Percentiles rank a stretch among this genome's conserved stretches.
Evolutionary conservation across 257 asterid genomes (phyloP).

Genomic region (Capsicum baccatum): DNA sequence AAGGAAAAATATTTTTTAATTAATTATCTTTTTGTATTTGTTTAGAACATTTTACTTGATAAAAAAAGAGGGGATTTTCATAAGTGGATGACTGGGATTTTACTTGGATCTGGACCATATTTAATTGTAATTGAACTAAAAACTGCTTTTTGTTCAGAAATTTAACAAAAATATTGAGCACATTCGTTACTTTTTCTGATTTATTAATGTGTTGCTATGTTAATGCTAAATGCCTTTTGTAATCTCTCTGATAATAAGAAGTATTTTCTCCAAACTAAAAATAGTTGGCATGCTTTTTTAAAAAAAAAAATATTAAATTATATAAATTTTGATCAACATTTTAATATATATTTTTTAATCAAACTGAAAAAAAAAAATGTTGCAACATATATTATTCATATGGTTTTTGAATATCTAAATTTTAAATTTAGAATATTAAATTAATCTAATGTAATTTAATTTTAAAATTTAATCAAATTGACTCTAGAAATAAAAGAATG

Average conservation of each 20-base stretch:
- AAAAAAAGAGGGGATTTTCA: neutral
- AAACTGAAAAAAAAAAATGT: too few species aligned
- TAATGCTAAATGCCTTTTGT: slow-evolving; percentile 1
- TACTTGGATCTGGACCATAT: slow-evolving; percentile 28
- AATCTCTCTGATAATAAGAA: neutral
- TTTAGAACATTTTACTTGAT: neutral
- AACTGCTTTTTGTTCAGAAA: neutral
- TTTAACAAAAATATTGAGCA: neutral
- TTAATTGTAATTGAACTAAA: neutral
- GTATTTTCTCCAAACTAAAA: too few species aligned
- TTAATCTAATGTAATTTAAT: too few species aligned
- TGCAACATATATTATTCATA: too few species aligned
- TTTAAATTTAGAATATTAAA: too few species aligned
- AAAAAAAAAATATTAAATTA: too few species aligned
- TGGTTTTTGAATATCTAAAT: too few species aligned
- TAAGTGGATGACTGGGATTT: slow-evolving; percentile 26
- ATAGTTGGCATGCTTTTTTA: too few species aligned
- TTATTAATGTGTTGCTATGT: neutral
- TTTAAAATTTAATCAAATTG: too few species aligned
- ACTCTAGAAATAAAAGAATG: too few species aligned
- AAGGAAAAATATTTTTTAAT: neutral
- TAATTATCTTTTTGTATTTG: neutral
- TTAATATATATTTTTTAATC: too few species aligned
- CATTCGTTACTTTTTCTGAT: slow-evolving; percentile 23
- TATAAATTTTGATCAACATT: too few species aligned